A percentile compares a stretch with the other conserved stretches of the same genome.
Evolutionary conservation across 441 rosid species (phyloP).

Genomic region (Geranium incanum): DNA sequence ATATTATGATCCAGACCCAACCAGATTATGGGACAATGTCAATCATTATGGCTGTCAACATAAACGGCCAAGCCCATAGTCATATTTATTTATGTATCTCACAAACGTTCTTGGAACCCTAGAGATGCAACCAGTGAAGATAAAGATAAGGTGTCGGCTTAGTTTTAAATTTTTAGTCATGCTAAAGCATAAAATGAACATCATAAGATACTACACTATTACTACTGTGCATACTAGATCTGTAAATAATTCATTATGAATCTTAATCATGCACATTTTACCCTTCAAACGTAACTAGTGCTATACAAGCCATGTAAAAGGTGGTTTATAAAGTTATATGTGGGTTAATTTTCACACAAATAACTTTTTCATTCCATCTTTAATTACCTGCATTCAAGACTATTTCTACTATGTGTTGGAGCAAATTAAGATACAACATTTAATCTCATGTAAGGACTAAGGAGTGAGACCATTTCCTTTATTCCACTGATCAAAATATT

Average conservation of each 20-base stretch:
- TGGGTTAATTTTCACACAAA: not conserved
- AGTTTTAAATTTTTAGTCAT: not conserved
- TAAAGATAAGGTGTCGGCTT: not conserved
- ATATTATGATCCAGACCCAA: slow-evolving; percentile 5
- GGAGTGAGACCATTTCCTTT: not conserved
- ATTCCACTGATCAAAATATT: not conserved
- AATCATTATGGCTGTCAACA: not conserved
- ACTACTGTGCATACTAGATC: not conserved
- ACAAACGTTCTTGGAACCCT: not conserved
- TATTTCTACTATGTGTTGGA: not conserved
- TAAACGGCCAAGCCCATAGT: not conserved
- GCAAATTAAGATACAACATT: not conserved
- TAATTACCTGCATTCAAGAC: not conserved
- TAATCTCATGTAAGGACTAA: not conserved
- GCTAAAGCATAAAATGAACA: not conserved
- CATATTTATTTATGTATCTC: not conserved
- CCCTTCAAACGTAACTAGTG: not conserved
- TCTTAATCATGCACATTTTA: not conserved
- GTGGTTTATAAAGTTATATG: not conserved
- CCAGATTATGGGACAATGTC: not conserved
- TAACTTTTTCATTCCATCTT: not conserved
- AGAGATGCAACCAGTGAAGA: not conserved
- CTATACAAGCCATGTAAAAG: slow-evolving; percentile 1
- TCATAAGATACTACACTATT: not conserved
- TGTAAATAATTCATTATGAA: slow-evolving; percentile 1